Conservation (phyloP, 2,329 filamentous ascomycete genomes). For the Sarocladium kiliense region DNA sequence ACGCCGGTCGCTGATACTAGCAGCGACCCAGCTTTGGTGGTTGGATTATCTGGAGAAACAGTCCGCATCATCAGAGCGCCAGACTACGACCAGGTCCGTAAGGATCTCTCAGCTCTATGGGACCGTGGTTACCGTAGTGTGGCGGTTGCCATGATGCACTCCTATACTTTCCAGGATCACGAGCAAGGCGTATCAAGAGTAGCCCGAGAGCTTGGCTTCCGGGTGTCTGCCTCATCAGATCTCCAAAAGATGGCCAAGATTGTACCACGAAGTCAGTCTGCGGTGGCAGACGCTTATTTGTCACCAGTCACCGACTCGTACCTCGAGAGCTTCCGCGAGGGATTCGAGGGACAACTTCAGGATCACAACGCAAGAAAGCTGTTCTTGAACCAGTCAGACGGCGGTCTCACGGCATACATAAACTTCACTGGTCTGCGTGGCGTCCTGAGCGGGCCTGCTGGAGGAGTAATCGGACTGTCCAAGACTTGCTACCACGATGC, state of each 20-base stretch:
- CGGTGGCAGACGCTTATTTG: conserved; percentile 37
- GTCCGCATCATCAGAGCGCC: conserved; percentile 61
- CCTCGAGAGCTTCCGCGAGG: conserved; percentile 20
- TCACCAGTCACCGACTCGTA: conserved; percentile 32
- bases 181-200: conserved; percentile 31
- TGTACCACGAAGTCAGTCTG: conserved; percentile 36
- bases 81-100: conserved; percentile 47
- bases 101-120: no score
- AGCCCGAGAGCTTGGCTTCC: conserved; percentile 36
- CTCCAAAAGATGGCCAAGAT: conserved; percentile 37
- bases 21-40: conserved; percentile 50
- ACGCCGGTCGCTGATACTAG: conserved; percentile 37
- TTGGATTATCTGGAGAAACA: conserved; percentile 62
- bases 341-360: conserved; percentile 19
- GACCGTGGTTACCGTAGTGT: no score
- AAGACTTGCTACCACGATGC: conserved; percentile 20
- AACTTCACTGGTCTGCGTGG: conserved; percentile 21
- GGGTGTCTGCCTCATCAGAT: conserved; percentile 13
- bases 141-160: conserved; percentile 66
- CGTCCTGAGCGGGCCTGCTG: conserved; percentile 22
- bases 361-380: conserved; percentile 19
- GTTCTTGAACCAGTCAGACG: conserved; percentile 22
- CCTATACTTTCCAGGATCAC: conserved; percentile 59
- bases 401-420: conserved; percentile 21
- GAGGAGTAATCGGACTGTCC: conserved; percentile 21